phyloP scores from a whole-genome alignment of 2,329 filamentous ascomycete species.

The Aspergillus ochraceoroseus region DNA sequence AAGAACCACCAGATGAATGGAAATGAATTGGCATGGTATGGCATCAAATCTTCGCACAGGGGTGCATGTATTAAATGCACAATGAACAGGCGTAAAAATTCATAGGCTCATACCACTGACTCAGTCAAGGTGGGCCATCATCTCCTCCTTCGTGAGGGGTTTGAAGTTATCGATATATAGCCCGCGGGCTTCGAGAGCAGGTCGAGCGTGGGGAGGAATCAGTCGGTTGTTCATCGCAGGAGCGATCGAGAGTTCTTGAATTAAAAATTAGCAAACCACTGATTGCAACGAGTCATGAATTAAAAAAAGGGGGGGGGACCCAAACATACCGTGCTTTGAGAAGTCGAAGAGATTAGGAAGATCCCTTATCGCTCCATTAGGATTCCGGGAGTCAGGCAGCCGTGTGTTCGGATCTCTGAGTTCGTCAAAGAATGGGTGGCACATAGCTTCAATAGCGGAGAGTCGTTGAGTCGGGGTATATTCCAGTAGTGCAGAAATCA shows the following conservation, averaged over 20 bases:
- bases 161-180: constrained; percentile 93
- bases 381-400: constrained; percentile 89
- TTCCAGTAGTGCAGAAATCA: constrained; percentile 89
- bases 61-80: constrained; percentile 32
- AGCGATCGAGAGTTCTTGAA: constrained; percentile 86
- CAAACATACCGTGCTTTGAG: constrained; percentile 74
- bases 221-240: constrained; percentile 81
- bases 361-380: constrained; percentile 72
- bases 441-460: constrained; percentile 91
- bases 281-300: constrained; percentile 7
- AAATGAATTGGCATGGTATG: constrained; percentile 28
- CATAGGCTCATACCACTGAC: constrained; percentile 35
- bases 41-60: constrained; percentile 30
- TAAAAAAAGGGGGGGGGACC: not conserved
- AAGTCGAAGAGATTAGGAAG: constrained; percentile 90
- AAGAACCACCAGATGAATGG: constrained; percentile 33
- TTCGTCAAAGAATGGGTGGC: constrained; percentile 98
- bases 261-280: constrained; percentile 16
- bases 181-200: constrained; percentile 67
- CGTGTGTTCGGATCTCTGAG: constrained; percentile 84
- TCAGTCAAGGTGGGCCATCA: constrained; percentile 98
- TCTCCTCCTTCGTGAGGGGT: constrained; percentile 86
- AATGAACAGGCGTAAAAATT: constrained; percentile 38
- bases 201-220: constrained; percentile 75
- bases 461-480: constrained; percentile 96